phyloP scores from a whole-genome alignment of 176 grass and related monocot genomes.

The Eremochloa ophiuroides region DNA sequence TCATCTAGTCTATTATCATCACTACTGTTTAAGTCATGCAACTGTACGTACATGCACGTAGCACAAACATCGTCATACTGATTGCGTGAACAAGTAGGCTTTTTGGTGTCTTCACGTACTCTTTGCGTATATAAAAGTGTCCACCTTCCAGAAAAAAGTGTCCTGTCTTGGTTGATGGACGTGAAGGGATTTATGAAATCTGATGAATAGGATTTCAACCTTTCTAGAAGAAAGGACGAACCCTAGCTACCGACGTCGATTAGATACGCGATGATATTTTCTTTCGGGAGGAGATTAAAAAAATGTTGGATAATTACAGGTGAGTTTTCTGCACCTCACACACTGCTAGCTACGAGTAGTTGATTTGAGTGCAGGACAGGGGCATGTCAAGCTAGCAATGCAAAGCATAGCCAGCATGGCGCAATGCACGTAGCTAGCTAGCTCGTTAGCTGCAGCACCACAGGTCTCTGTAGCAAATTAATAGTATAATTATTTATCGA shows the following conservation, averaged over 20 bases:
- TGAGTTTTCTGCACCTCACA: background rate
- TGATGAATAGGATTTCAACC: background rate
- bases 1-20: background rate
- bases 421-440: background rate
- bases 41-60: background rate
- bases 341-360: background rate
- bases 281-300: background rate
- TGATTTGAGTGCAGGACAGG: background rate
- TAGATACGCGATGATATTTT: background rate
- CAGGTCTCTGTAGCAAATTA: background rate
- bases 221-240: background rate
- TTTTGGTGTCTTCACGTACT: background rate
- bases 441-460: background rate
- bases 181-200: background rate
- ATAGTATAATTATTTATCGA: background rate
- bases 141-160: background rate
- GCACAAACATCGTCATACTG: background rate
- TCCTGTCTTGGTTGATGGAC: background rate
- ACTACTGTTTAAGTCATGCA: background rate
- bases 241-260: background rate
- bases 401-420: background rate
- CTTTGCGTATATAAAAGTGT: background rate
- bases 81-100: background rate
- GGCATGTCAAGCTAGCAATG: background rate
- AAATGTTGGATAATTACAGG: background rate